These are phyloP conservation scores for Nannochloropsis oceanica DNA, from an alignment of 108 stramenopile species.

Conservation along the genomic window DNA sequence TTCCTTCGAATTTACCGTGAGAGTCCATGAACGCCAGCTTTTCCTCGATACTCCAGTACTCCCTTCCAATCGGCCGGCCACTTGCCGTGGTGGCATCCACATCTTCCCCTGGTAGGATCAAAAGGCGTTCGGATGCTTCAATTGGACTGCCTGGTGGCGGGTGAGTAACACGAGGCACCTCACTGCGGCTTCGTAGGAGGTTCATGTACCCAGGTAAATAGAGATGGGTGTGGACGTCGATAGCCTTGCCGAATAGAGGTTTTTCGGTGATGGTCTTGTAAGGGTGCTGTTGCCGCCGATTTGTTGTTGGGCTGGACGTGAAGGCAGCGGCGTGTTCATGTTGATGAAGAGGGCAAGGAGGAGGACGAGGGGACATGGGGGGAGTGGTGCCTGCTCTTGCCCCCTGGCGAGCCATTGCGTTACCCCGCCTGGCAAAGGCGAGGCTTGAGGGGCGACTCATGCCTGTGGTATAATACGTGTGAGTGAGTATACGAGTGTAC, in stretches of 20 bases:
- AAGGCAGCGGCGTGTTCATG: no score
- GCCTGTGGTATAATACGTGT: no score
- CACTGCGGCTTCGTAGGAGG: not conserved
- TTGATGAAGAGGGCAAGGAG: no score
- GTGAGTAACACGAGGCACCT: not conserved
- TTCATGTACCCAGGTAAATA: slow-evolving; percentile 32
- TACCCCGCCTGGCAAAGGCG: no score
- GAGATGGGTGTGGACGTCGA: slow-evolving; percentile 33
- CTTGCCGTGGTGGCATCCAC: not conserved
- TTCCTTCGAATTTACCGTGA: not conserved
- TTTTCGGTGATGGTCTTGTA: not conserved
- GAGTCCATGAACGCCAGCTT: slow-evolving; percentile 30
- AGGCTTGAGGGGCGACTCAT: no score
- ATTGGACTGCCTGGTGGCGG: not conserved
- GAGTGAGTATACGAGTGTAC: no score
- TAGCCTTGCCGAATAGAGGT: not conserved
- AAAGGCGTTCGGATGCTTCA: slow-evolving; percentile 1
- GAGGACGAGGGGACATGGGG: no score
- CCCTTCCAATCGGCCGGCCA: slow-evolving; percentile 18
- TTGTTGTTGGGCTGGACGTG: no score
- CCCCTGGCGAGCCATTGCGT: no score
- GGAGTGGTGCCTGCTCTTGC: no score
- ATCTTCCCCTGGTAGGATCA: slow-evolving; percentile 29
- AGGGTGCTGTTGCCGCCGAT: not conserved
- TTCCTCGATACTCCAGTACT: slow-evolving; percentile 10